Conservation (phyloP, 116 monocot genomes). For the Trichopus zeylanicus region DNA sequence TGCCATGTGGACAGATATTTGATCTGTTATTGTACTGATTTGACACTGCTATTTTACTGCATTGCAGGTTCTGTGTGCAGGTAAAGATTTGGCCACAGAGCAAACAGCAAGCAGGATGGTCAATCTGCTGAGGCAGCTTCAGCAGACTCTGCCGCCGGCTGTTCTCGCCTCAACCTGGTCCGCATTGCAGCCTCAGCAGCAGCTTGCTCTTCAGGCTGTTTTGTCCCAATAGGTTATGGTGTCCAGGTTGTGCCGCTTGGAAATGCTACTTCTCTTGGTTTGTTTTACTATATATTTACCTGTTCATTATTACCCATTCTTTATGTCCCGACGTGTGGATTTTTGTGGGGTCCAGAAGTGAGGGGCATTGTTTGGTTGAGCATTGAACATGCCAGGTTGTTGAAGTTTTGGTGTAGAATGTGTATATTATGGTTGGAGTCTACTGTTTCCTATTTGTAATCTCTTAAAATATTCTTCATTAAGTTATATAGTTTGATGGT, state of each 20-base stretch:
- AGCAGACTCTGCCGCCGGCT: slow-evolving; percentile 72
- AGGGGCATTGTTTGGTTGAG: slow-evolving; percentile 3
- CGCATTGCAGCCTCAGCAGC: slow-evolving; percentile 79
- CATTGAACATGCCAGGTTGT: neutral
- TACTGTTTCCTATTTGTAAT: neutral
- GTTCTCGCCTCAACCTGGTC: slow-evolving; percentile 68
- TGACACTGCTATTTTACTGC: too few species aligned
- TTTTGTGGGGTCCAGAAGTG: neutral
- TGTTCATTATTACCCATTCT: slow-evolving; percentile 22
- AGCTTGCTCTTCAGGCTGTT: slow-evolving; percentile 56
- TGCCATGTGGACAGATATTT: neutral
- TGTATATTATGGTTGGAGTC: neutral
- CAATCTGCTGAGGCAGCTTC: slow-evolving; percentile 69
- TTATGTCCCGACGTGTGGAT: slow-evolving; percentile 8
- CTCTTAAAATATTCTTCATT: too few species aligned
- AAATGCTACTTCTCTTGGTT: neutral
- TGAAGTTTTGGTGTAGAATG: neutral
- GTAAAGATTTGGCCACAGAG: slow-evolving; percentile 79
- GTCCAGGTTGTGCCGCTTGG: neutral
- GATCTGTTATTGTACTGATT: neutral
- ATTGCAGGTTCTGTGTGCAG: slow-evolving; percentile 53
- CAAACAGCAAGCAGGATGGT: slow-evolving; percentile 59
- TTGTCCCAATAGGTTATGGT: slow-evolving; percentile 36
- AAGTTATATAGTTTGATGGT: too few species aligned
- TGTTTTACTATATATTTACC: neutral